Evolutionary conservation across 23 red algal species (phyloP), one percentile per base, ranked within the genome.

Genomic region (Gracilaria gracilis): DNA sequence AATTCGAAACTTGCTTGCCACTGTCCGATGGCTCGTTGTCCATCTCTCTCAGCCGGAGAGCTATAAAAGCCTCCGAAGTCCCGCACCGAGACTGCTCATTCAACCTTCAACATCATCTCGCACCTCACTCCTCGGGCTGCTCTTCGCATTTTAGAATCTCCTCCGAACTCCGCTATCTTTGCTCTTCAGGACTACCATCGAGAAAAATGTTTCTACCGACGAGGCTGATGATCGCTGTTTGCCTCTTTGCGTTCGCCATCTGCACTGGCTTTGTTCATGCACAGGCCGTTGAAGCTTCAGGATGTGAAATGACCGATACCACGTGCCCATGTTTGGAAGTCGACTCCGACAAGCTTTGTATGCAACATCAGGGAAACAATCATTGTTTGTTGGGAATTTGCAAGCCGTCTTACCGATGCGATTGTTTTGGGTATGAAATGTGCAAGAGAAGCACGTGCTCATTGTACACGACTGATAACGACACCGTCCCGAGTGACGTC

Each of bases 331-430:
- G 62, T 67, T 67, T 36, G 33, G 28, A 67, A 33, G 6, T 33
- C 7, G 62, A 33, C 7, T 67, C 62, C 32, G 9, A 13, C 27
- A 67, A 35, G 9, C 28, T 67, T 67, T 67, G 62, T 21, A 35
- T 67, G 62, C 62, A 35, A 24, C 62, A 67, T 33, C 28, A 67
- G 20, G 62, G 62, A 33, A 67, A 35, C 24, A 35, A 35, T 11
- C 33, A 33, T 2, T 67, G 62, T 33, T 36, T 67, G 33, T 36
- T 33, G 27, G 62, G 62, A 21, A 29, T 2, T 11, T 67, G 62
- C 28, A 67, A 67, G 27, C 62, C 62, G 32, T 67, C 62, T 15
- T 67, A 67, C 32, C 62, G 62, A 13, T 67, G 27, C 25, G 62
- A 67, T 21, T 36, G 62, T 36, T 9, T 67, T 9, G 62, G 62